Evolutionary conservation across 140 eudicot species (phyloP).

Genomic region (Bidens hawaiensis): DNA sequence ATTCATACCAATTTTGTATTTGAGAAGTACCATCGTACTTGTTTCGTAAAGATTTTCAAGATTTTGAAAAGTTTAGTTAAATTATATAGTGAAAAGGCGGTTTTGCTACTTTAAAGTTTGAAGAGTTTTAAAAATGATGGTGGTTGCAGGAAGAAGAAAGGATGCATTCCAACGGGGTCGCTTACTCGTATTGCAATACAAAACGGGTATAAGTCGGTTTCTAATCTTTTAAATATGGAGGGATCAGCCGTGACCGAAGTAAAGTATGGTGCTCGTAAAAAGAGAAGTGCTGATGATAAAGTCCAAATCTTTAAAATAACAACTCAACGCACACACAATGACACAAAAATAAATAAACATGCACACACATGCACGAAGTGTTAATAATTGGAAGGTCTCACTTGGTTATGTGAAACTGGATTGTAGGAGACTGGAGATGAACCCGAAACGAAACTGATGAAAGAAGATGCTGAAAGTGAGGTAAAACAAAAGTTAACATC

Average conservation of each 20-base stretch:
- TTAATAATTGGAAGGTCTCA: background rate
- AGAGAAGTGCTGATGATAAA: conserved; percentile 26
- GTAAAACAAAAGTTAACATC: conserved; percentile 10
- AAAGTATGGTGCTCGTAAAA: conserved; percentile 14
- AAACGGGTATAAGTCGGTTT: conserved; percentile 54
- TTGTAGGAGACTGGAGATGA: conserved; percentile 25
- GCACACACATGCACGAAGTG: background rate
- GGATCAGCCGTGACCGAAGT: conserved; percentile 15
- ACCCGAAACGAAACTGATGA: conserved; percentile 9
- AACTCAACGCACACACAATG: background rate
- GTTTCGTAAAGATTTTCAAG: background rate
- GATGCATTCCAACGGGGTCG: conserved; percentile 48
- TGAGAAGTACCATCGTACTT: conserved; percentile 3
- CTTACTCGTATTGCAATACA: conserved; percentile 46
- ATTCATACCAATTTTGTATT: conserved; percentile 24
- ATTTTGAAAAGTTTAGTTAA: background rate
- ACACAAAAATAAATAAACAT: too few species aligned
- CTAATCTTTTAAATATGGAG: conserved; percentile 37
- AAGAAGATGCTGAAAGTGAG: conserved; percentile 24
- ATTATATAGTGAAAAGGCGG: background rate
- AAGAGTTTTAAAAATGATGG: conserved; percentile 4
- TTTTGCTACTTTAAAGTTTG: background rate
- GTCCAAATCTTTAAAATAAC: conserved; percentile 11
- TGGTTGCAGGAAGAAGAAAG: conserved; percentile 56
- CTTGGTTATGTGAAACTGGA: background rate